Base-by-base conservation (phyloP, 345 rosid species). In the Dimocarpus longan region DNA sequence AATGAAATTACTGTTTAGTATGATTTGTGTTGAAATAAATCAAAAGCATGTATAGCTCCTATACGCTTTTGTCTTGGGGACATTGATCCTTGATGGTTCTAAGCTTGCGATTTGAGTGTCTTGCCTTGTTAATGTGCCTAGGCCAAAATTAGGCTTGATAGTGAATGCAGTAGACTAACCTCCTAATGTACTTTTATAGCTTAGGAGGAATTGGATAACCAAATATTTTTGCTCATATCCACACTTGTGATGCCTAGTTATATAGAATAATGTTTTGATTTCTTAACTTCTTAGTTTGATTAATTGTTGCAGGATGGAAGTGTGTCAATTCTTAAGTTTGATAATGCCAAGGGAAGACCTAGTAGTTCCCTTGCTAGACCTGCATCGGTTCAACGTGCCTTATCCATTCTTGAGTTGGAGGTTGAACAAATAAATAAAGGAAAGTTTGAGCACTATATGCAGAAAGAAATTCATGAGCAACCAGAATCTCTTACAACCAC, bases 371-470 rank as follows among this genome's bases (percentile, higher is more conserved):
- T 79, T 79, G 82, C 91, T 9, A 89, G 93, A 82, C 93, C 97
- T 60, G 90, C 96, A 74, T 90, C 99, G 19, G 98, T 95, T 57
- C 93, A 90, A 70, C 96, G 98, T 75, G 99, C 99, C n/a, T 88
- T 95, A 71, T 95, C 99, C 60, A 86, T 92, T 84, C 88, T 95
- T 73, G 93, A 95, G 81, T 90, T 95, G 99, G 98, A 95, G 82
- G 98, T 95, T 78, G 98, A 95, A 85, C 99, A 95, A 84, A 95
- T 95, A 82, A 91, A 89, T 84, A 95, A 92, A 84, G 99, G 99
- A 62, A 86, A 81, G 8, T 95, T 91, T 71, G 97, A 95, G 75
- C 96, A 95, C 71, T 95, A 95, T 80, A 95, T 95, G 99, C 97
- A 92, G 88, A 95, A 95, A 84, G 99, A 95, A 89, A 95, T 95